These are phyloP conservation scores for Musa balbisiana DNA, from an alignment of 202 grass and related monocot genomes.

Conservation along the genomic window DNA sequence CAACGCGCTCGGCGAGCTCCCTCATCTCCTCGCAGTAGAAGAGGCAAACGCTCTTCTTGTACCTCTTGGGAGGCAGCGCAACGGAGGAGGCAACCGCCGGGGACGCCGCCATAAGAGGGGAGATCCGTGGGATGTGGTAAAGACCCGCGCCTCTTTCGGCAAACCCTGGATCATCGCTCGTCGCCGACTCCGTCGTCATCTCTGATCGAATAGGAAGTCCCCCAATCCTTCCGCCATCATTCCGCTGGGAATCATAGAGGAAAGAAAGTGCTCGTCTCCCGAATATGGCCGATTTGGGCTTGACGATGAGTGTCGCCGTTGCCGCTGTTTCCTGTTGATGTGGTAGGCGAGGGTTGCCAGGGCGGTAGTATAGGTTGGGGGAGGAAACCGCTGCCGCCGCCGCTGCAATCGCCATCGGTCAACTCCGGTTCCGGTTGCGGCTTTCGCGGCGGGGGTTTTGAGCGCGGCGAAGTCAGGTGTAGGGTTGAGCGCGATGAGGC, in stretches of 20 bases:
- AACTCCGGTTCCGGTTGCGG: background rate
- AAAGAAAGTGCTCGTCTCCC: background rate
- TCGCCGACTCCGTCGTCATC: background rate
- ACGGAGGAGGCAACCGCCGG: slow-evolving; percentile 7
- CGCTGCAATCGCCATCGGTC: background rate
- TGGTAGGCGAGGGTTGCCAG: background rate
- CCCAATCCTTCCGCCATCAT: background rate
- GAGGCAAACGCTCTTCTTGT: slow-evolving; percentile 14
- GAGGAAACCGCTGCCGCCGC: background rate
- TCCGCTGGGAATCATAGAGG: background rate
- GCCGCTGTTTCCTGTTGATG: background rate
- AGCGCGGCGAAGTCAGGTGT: background rate
- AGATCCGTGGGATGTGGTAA: background rate
- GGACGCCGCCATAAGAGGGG: slow-evolving; percentile 16
- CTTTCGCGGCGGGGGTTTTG: background rate
- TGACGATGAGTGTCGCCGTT: background rate
- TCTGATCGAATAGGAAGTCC: background rate
- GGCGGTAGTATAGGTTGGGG: background rate
- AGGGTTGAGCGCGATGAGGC: background rate
- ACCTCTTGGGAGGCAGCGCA: background rate
- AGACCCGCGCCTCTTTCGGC: background rate
- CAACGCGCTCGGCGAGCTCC: slow-evolving; percentile 17
- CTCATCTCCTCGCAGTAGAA: slow-evolving; percentile 22
- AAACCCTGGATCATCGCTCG: background rate
- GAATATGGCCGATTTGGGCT: background rate